Conservation (phyloP, 2,329 filamentous ascomycete genomes). For the Chaetomium strumarium region DNA sequence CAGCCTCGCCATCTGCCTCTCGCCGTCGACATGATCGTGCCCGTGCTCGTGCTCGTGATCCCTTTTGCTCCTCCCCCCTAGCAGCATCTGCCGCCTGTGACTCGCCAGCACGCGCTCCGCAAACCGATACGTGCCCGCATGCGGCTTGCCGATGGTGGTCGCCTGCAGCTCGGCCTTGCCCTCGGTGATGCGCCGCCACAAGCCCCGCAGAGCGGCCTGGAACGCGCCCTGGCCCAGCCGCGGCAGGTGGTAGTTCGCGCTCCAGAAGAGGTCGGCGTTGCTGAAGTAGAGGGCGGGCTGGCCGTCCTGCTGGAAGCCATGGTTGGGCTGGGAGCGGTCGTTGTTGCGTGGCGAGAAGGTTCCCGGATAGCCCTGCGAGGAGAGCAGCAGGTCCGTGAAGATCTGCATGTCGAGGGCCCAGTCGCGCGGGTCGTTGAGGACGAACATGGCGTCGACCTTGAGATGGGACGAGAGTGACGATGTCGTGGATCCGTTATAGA, state of each 20-base stretch:
- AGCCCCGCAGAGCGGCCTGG: conserved; percentile 70
- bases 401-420: conserved; percentile 89
- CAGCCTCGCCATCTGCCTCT: conserved; percentile 6
- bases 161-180: conserved; percentile 52
- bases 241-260: conserved; percentile 75
- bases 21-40: conserved; percentile 31
- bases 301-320: conserved; percentile 74
- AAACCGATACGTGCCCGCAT: conserved; percentile 70
- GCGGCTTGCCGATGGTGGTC: conserved; percentile 78
- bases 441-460: conserved; percentile 83
- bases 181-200: conserved; percentile 68
- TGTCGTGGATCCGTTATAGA: conserved; percentile 30
- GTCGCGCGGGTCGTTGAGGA: conserved; percentile 94
- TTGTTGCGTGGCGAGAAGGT: conserved; percentile 73
- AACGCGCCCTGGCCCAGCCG: conserved; percentile 91
- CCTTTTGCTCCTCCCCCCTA: conserved; percentile 3
- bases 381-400: conserved; percentile 77
- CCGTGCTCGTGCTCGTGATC: conserved; percentile 5
- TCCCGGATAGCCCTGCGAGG: conserved; percentile 69
- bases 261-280: conserved; percentile 88
- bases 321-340: conserved; percentile 55
- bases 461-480: conserved; percentile 39
- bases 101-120: conserved; percentile 67
- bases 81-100: conserved; percentile 49
- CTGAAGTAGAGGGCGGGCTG: conserved; percentile 82